Evolutionary conservation across 2,329 filamentous ascomycete genomes (phyloP).

Genomic region (Pyricularia grisea): DNA sequence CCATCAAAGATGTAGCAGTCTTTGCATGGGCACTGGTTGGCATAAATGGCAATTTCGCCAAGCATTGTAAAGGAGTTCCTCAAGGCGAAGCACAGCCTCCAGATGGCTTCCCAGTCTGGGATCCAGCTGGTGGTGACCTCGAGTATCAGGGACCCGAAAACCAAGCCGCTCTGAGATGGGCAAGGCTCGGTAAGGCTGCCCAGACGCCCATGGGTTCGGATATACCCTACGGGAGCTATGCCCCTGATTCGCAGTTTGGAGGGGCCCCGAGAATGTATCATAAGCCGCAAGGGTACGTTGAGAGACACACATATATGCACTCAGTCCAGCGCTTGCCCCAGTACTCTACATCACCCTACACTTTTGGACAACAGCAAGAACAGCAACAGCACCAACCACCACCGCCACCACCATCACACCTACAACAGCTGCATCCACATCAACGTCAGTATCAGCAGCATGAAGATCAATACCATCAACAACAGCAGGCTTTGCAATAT

Average conservation of each 20-base stretch:
- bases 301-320: not conserved
- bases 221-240: not conserved
- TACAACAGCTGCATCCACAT: not conserved
- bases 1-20: conserved; percentile 77
- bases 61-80: conserved; percentile 53
- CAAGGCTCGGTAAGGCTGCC: conserved; percentile 9
- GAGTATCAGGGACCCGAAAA: conserved; percentile 26
- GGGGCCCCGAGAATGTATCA: not conserved
- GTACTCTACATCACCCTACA: not conserved
- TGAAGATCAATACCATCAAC: conserved; percentile 12
- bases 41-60: conserved; percentile 66
- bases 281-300: not conserved
- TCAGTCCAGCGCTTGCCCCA: not conserved
- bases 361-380: conserved; percentile 2
- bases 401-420: not conserved
- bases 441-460: not conserved
- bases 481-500: not conserved
- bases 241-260: not conserved
- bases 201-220: not conserved
- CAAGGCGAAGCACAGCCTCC: conserved; percentile 53
- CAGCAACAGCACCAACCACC: conserved; percentile 3
- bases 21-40: conserved; percentile 77
- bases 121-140: conserved; percentile 25
- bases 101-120: conserved; percentile 51
- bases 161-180: conserved; percentile 20